Base-by-base conservation (phyloP, 2,329 filamentous ascomycete genomes). In the Fusarium nygamai region DNA sequence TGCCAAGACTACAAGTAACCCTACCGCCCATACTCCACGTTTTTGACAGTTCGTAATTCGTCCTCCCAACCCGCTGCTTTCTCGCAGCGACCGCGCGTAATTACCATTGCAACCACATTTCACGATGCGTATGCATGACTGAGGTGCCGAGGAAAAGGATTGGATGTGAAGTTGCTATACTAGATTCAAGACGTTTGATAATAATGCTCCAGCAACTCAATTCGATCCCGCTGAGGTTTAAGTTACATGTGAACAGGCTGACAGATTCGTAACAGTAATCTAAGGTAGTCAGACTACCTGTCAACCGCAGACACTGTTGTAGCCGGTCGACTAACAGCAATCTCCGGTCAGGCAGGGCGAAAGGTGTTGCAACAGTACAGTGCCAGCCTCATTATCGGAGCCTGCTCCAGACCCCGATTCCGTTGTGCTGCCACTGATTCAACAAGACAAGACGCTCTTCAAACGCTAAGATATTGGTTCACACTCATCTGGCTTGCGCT, bases 1-100 rank as follows among this genome's bases (percentile, higher is more conserved):
- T 39, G 71, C 71, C 71, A 73, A 73, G 71, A 57, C 68, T 67
- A 38, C 58, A 74, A 66, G 51, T 66, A 70, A 73, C 71, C 71
- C 62, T 74, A 71, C 70, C 59, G 50, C 61, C 41, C 39, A 53
- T 72, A 67, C 59, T 68, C 61, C 67, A 68, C 67, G 67, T 62
- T 72, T 48, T 67, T 67, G 48, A 64, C 60, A 56, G 47, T 60
- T 74, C 46, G 59, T 59, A 69, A 65, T 61, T 65, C 50, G 47
- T 56, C 41, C 34, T 50, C 61, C 66, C 51, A 50, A 71, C 64
- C 63, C 50, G 61, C 56, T 74, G 65, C 62, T 75, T 68, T 63
- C 68, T 65, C 34, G 47, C 56, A 61, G 44, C 53, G 44, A 59
- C 58, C 48, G 41, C 51, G 19, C 33, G 63, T 60, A 48, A 31